Evolutionary conservation across 441 rosid genomes (phyloP).

Genomic region (Macaranga tanarius): DNA sequence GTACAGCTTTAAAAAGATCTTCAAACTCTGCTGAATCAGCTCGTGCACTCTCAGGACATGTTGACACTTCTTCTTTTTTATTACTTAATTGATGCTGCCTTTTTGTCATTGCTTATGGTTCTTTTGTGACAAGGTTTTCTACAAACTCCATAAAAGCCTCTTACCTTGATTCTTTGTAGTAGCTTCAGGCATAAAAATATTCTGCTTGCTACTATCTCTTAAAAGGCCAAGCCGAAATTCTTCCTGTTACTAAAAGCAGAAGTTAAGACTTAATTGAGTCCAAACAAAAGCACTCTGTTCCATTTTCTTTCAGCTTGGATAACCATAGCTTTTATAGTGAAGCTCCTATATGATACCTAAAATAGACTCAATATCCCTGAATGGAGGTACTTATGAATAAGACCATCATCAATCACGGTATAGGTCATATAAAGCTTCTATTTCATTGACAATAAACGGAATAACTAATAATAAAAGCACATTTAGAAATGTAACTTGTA

Average conservation of each 20-base stretch:
- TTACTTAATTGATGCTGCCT: too few species aligned
- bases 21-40: too few species aligned
- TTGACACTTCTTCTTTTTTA: too few species aligned
- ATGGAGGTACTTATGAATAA: constrained; percentile 50
- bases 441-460: constrained; percentile 64
- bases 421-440: constrained; percentile 59
- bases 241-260: constrained; percentile 43
- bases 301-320: constrained; percentile 6
- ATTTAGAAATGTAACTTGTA: constrained; percentile 2
- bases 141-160: too few species aligned
- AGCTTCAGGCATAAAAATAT: too few species aligned
- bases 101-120: too few species aligned
- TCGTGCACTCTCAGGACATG: too few species aligned
- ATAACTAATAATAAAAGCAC: background rate
- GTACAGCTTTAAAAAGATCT: too few species aligned
- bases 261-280: constrained; percentile 7
- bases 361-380: background rate
- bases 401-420: constrained; percentile 46
- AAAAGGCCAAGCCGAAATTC: constrained; percentile 59
- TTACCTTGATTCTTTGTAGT: too few species aligned
- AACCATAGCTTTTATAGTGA: background rate
- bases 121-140: too few species aligned
- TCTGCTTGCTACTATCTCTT: constrained; percentile 46
- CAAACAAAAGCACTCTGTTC: background rate
- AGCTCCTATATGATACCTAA: background rate